phyloP scores from a whole-genome alignment of 768 basidiomycete species.

The Ramaria rubella region DNA sequence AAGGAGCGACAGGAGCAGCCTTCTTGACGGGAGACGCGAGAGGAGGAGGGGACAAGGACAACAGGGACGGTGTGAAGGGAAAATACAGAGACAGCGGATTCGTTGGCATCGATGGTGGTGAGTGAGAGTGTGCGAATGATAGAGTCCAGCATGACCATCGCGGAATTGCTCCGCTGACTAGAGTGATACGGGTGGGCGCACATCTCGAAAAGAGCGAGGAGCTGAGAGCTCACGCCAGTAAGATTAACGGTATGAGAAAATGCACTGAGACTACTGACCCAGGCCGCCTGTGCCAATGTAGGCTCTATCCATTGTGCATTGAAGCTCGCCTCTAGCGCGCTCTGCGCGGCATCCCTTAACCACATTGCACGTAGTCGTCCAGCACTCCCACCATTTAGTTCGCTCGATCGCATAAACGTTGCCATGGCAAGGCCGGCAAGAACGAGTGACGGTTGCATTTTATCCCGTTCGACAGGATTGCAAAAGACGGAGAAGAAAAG shows the following conservation, averaged over 20 bases:
- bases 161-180: constrained; percentile 43
- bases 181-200: constrained; percentile 65
- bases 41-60: constrained; percentile 26
- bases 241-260: background rate
- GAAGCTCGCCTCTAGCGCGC: constrained; percentile 46
- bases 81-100: constrained; percentile 48
- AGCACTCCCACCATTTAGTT: constrained; percentile 44
- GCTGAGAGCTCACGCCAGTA: constrained; percentile 32
- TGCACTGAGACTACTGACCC: constrained; percentile 35
- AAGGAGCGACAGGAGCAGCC: constrained; percentile 8
- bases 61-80: constrained; percentile 45
- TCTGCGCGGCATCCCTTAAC: constrained; percentile 51
- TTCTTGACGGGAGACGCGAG: background rate
- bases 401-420: constrained; percentile 66
- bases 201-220: constrained; percentile 71
- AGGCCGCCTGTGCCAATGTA: constrained; percentile 64
- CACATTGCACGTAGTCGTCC: constrained; percentile 55
- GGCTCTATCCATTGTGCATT: constrained; percentile 49
- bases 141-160: constrained; percentile 55
- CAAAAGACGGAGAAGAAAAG: constrained; percentile 47
- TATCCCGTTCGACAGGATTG: constrained; percentile 43
- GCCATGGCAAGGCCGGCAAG: constrained; percentile 64
- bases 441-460: constrained; percentile 67
- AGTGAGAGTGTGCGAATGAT: constrained; percentile 53
- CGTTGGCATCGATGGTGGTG: constrained; percentile 49